phyloP scores from a whole-genome alignment of 169 alveolate species.

The Eimeria acervulina region DNA sequence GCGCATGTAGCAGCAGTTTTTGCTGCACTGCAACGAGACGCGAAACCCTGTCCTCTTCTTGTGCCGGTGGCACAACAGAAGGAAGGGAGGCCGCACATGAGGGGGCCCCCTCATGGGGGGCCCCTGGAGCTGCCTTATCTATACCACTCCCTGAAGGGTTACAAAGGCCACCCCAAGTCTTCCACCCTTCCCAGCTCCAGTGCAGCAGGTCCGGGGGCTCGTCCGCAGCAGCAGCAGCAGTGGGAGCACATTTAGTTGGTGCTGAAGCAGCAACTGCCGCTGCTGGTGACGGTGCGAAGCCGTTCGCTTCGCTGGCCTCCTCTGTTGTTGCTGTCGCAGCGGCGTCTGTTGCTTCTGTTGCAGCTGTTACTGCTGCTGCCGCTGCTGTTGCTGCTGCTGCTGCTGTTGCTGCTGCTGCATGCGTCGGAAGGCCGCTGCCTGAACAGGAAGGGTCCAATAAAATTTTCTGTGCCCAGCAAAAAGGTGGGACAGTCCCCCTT shows the following conservation, averaged over 20 bases:
- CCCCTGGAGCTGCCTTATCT: background rate
- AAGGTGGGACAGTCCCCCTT: constrained; percentile 62
- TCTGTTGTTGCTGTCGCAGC: constrained; percentile 35
- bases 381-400: constrained; percentile 57
- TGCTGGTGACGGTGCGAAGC: background rate
- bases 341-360: background rate
- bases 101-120: background rate
- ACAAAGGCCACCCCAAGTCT: background rate
- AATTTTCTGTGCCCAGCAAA: constrained; percentile 70
- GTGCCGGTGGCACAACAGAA: constrained; percentile 15
- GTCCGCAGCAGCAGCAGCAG: background rate
- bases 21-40: constrained; percentile 85
- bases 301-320: background rate
- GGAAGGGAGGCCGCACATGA: background rate
- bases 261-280: background rate
- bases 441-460: constrained; percentile 88
- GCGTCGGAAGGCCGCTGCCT: constrained; percentile 88
- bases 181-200: constrained; percentile 71
- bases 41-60: constrained; percentile 71
- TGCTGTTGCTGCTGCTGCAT: constrained; percentile 45
- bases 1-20: constrained; percentile 85
- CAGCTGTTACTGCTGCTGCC: constrained; percentile 37
- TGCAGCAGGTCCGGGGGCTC: constrained; percentile 54
- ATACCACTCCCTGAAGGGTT: background rate
- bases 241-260: background rate